A percentile compares a stretch with the other conserved stretches of the same genome.
Evolutionary conservation across 257 asterid genomes (phyloP).

Genomic region (Primulina huaijiensis): DNA sequence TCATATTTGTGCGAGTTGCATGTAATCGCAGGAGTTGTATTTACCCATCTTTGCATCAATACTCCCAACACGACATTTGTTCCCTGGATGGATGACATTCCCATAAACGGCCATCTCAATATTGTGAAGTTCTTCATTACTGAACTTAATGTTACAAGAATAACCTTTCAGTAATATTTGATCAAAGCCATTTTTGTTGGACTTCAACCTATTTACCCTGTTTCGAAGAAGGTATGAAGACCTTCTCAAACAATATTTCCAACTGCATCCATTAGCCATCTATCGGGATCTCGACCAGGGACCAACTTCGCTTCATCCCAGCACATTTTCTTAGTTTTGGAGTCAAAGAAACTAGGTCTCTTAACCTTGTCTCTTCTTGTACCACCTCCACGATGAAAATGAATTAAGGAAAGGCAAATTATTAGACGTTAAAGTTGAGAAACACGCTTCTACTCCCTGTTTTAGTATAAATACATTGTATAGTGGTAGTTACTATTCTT

Average conservation of each 20-base stretch:
- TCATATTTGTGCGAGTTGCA: conserved; percentile 41
- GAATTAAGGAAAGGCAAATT: conserved; percentile 27
- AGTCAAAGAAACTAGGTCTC: conserved; percentile 59
- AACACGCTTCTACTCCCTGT: too few relatives aligned
- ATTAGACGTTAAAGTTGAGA: too few relatives aligned
- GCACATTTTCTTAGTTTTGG: conserved; percentile 51
- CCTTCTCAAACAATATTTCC: conserved; percentile 70
- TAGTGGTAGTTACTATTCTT: too few relatives aligned
- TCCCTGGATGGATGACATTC: conserved; percentile 50
- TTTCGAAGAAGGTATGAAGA: conserved; percentile 75
- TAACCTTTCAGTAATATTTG: conserved; percentile 54
- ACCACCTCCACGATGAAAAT: conserved; percentile 29
- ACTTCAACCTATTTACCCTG: conserved; percentile 74
- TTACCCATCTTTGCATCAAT: conserved; percentile 36
- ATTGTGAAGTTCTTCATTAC: conserved; percentile 51
- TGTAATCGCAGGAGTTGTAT: conserved; percentile 39
- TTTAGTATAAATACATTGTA: too few relatives aligned
- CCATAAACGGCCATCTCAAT: conserved; percentile 80
- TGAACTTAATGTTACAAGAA: conserved; percentile 62
- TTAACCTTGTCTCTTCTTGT: conserved; percentile 33
- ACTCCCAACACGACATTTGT: conserved; percentile 49
- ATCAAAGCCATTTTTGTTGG: conserved; percentile 47
- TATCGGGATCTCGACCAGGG: conserved; percentile 72
- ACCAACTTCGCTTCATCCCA: conserved; percentile 68
- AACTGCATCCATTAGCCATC: conserved; percentile 84